These are phyloP conservation scores for Cyathus striatus DNA, from an alignment of 768 basidiomycete species.

Conservation along the genomic window DNA sequence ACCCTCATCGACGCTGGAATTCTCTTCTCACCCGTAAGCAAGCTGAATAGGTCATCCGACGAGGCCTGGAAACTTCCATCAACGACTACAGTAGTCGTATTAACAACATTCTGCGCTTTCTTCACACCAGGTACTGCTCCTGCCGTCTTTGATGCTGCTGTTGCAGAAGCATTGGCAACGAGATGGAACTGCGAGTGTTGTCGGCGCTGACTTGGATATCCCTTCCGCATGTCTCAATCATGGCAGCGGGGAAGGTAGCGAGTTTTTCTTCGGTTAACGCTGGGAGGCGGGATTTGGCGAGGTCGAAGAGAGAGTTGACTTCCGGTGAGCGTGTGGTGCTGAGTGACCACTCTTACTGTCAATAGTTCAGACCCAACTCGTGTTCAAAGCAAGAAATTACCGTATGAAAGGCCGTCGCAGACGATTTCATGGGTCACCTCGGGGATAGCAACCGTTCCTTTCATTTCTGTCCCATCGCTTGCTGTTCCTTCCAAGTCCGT, in stretches of 20 bases:
- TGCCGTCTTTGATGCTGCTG: conserved; percentile 20
- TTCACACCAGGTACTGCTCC: conserved; percentile 31
- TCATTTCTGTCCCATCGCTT: too few relatives aligned
- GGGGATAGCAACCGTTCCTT: too few relatives aligned
- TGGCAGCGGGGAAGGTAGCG: conserved; percentile 67
- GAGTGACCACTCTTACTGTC: conserved; percentile 80
- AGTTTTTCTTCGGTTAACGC: conserved; percentile 72
- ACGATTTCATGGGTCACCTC: too few relatives aligned
- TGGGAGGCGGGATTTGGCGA: conserved; percentile 65
- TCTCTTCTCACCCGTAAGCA: conserved; percentile 82
- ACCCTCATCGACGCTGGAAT: conserved; percentile 88
- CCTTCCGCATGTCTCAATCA: conserved; percentile 81
- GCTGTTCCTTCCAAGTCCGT: too few relatives aligned
- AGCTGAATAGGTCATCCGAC: conserved; percentile 73
- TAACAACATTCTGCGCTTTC: conserved; percentile 42
- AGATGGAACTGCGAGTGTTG: conserved; percentile 65
- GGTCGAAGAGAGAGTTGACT: conserved; percentile 51
- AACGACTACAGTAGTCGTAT: conserved; percentile 66
- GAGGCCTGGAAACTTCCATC: conserved; percentile 77
- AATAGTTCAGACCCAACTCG: too few relatives aligned
- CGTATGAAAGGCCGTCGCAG: too few relatives aligned
- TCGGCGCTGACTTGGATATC: conserved; percentile 71
- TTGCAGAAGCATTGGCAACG: conserved; percentile 34
- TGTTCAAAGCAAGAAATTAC: too few relatives aligned
- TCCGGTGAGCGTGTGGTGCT: conserved; percentile 41